Evolutionary conservation across 768 basidiomycete species (phyloP).

Genomic region (Gymnopilus dilepis): DNA sequence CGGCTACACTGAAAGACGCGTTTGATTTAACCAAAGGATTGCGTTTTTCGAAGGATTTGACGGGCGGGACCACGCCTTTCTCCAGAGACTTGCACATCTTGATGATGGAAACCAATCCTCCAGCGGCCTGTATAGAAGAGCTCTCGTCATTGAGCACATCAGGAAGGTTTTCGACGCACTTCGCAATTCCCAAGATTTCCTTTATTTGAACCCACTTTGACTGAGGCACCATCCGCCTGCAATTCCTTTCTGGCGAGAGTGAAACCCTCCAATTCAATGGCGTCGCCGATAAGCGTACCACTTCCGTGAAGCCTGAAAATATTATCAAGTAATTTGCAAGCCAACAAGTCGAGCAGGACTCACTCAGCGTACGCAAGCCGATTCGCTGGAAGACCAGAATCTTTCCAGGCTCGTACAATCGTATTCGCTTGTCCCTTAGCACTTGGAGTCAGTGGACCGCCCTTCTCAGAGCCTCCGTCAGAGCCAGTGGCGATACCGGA

Average conservation of each 20-base stretch:
- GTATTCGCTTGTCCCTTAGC: not conserved
- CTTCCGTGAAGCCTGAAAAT: not conserved
- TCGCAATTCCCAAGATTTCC: not conserved
- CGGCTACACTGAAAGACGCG: not conserved
- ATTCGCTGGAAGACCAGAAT: not conserved
- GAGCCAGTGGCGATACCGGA: not conserved
- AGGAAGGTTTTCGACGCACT: not conserved
- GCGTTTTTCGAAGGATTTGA: not conserved
- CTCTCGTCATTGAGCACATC: not conserved
- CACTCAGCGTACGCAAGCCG: not conserved
- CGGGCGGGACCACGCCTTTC: not conserved
- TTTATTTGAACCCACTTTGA: not conserved
- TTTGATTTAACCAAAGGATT: not conserved
- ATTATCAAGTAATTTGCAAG: not conserved
- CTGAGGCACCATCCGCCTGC: not conserved
- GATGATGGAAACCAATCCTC: slow-evolving; percentile 1
- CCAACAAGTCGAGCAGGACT: too few species aligned
- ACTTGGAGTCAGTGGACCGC: not conserved
- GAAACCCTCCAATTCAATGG: not conserved
- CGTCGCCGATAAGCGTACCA: not conserved
- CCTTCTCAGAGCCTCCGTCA: not conserved
- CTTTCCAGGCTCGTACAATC: not conserved
- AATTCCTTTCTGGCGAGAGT: not conserved
- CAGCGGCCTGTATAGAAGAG: not conserved
- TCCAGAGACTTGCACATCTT: slow-evolving; percentile 5